Base-by-base conservation (phyloP, 1,284 basidiomycete genomes). In the Cryptococcus depauperatus region DNA sequence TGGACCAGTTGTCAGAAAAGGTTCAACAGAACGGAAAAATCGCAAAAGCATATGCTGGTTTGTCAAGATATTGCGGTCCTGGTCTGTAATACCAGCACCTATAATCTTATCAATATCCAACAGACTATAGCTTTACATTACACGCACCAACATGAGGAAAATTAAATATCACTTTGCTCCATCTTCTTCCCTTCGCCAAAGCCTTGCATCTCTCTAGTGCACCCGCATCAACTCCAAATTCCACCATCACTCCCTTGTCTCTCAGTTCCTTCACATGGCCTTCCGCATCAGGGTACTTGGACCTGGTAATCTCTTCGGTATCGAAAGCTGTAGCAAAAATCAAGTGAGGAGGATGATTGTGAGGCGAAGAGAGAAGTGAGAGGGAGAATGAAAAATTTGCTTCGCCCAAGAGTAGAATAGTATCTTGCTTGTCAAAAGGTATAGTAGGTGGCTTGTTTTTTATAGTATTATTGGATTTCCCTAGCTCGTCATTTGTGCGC, bases 41-140 rank as follows among this genome's bases (percentile, higher is more conserved):
- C 80, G 81, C 19, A 96, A 75, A 16, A 98, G 72, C n/a, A 96
- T 76, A 18, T 83, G 64, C 64, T 98, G 93, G 68, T 98, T 97
- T 9, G 84, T 82, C 11, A 87, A 73, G 47, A 98, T 85, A 69
- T 97, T 98, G 43, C 93, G 80, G 59, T 91, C 84, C 71, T 93
- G 89, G 64, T 98, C 90, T 35, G 87, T 81, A 56, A 97, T 93
- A 1, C 92, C 89, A 55, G 84, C 87, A 25, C 90, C 90, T 91
- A 51, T 2, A 46, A 14, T 28, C 11, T 18, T n/a, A 7, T 23
- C 19, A 34, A 32, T 40, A 9, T 3, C 25, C 5, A 7, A 40
- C 14, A 27, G 21, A n/a, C n/a, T 10, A 16, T n/a, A 30, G 11
- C 33, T 27, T 9, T n/a, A 7, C 13, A 34, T 8, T 23, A 6